These are phyloP conservation scores for Pyrrhoderma noxium DNA, from an alignment of 1,284 basidiomycete genomes.

Conservation along the genomic window DNA sequence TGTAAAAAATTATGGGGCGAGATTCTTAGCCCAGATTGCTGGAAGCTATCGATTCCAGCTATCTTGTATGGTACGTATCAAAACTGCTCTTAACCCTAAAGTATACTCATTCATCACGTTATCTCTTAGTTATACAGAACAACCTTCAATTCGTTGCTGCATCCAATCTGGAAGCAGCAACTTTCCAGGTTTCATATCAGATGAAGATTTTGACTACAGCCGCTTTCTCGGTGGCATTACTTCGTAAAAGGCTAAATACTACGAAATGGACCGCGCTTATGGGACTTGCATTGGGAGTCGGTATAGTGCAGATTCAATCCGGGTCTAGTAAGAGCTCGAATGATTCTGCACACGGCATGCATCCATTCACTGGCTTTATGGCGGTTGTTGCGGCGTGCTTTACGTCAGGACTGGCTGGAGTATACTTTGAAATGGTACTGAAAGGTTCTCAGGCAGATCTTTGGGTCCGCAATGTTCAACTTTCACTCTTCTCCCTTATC, in stretches of 20 bases:
- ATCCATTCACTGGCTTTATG: slow-evolving; percentile 54
- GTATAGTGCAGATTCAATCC: slow-evolving; percentile 84
- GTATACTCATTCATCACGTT: not conserved
- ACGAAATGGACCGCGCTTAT: slow-evolving; percentile 82
- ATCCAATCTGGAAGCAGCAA: slow-evolving; percentile 84
- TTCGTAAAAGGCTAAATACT: slow-evolving; percentile 65
- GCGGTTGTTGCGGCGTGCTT: slow-evolving; percentile 72
- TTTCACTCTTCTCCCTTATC: slow-evolving; percentile 68
- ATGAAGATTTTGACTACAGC: slow-evolving; percentile 97
- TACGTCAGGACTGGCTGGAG: slow-evolving; percentile 75
- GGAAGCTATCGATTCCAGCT: slow-evolving; percentile 95
- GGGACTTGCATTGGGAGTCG: slow-evolving; percentile 83
- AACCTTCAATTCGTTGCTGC: slow-evolving; percentile 93
- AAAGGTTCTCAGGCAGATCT: slow-evolving; percentile 64
- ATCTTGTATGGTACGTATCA: slow-evolving; percentile 60
- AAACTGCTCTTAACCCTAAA: slow-evolving; percentile 15
- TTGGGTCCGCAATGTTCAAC: slow-evolving; percentile 75
- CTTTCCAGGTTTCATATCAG: slow-evolving; percentile 89
- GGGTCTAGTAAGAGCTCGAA: not conserved
- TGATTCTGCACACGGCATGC: slow-evolving; percentile 39
- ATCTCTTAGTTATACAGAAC: slow-evolving; percentile 74
- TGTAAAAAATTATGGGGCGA: slow-evolving; percentile 44
- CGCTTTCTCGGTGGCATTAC: slow-evolving; percentile 80
- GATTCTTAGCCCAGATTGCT: slow-evolving; percentile 80
- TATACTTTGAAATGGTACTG: slow-evolving; percentile 80